Base-by-base conservation (phyloP, 1,284 basidiomycete species). In the Exobasidium cylindrosporum region DNA sequence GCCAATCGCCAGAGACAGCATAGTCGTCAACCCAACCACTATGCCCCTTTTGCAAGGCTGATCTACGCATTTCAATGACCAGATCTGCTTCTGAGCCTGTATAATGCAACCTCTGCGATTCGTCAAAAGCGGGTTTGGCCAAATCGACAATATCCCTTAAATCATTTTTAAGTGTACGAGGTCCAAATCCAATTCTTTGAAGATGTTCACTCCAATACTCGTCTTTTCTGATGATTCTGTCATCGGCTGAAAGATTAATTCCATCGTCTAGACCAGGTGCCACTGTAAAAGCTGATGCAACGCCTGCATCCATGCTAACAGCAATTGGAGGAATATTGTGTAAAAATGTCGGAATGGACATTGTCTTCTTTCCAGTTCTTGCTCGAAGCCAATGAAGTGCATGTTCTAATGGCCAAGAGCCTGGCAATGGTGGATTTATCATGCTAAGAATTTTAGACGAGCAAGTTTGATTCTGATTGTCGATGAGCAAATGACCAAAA, bases 351-450 rank as follows among this genome's bases (percentile, higher is more conserved):
- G 47, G 47, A 7, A 14, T 50, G 47, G 14, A 7, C 23, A 50
- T 14, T 31, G 10, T 24, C 23, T 50, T 21, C 47, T 7, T 26
- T 7, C 10, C 7, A 31, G 47, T 14, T 21, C 14, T 26, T 21
- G 7, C 23, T 14, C 24, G 47, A 10, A 50, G 21, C 29, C 47
- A 31, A 10, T 50, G 24, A 31, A 50, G 47, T 7, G 47, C 47
- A 50, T 50, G 29, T 21, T 50, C 24, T 21, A 50, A 31, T 21
- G 47, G 47, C 47, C 47, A 50, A 31, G 47, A 24, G 24, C 29
- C 29, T 10, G 47, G 14, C 47, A 50, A 21, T 10, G 47, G 47
- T 31, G 47, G 47, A 7, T 21, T 24, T 7, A 50, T 24, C 47
- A 50, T 7, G 47, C 47, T 50, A 17, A 40, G 35, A 10, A 40